These are phyloP conservation scores for Punica granatum DNA, from an alignment of 345 rosid species.

Conservation along the genomic window DNA sequence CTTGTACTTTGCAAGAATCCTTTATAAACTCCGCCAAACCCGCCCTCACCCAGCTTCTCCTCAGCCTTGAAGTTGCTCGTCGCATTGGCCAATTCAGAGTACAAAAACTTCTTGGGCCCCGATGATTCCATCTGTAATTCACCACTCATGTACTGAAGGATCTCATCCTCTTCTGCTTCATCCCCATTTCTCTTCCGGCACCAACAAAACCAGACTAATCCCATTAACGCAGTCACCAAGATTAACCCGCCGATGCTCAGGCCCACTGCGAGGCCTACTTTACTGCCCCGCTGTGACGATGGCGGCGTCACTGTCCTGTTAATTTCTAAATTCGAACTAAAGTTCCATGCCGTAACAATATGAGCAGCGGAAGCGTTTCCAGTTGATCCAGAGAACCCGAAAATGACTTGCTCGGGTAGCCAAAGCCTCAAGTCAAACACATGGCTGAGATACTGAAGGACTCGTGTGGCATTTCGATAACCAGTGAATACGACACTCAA, in stretches of 20 bases:
- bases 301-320: neutral
- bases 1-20: slow-evolving; percentile 10
- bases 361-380: neutral
- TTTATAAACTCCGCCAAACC: slow-evolving; percentile 16
- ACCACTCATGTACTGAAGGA: neutral
- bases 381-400: slow-evolving; percentile 11
- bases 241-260: slow-evolving; percentile 4
- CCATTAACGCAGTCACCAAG: neutral
- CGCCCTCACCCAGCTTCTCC: slow-evolving; percentile 20
- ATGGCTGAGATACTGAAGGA: neutral
- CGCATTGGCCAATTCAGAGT: slow-evolving; percentile 3
- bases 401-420: slow-evolving; percentile 7
- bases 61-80: slow-evolving; percentile 10
- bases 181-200: slow-evolving; percentile 4
- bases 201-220: neutral
- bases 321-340: slow-evolving; percentile 2
- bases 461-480: neutral
- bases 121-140: neutral
- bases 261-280: slow-evolving; percentile 1
- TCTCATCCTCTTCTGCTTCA: neutral
- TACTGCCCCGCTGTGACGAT: neutral
- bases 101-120: slow-evolving; percentile 18
- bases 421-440: neutral
- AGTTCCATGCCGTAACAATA: slow-evolving; percentile 8
- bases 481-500: slow-evolving; percentile 5